phyloP scores from a whole-genome alignment of 2,329 filamentous ascomycete species.

The Ceratocystis harringtonii region DNA sequence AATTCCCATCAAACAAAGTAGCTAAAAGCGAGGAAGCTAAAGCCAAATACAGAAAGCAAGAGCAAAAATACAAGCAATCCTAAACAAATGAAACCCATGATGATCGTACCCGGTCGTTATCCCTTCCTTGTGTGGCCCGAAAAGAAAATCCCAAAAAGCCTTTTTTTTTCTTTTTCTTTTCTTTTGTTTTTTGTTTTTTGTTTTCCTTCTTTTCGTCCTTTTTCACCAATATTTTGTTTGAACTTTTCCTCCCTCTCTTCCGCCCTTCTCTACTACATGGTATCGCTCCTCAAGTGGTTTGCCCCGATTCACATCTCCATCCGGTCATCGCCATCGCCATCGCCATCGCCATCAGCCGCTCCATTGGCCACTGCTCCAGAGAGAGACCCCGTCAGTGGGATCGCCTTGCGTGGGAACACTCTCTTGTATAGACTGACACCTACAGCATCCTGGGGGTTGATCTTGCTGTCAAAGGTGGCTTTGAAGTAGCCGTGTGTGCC shows the following conservation, averaged over 20 bases:
- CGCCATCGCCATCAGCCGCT: constrained; percentile 15
- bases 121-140: background rate
- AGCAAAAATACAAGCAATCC: background rate
- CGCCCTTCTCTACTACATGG: background rate
- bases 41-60: background rate
- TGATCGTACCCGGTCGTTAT: constrained; percentile 8
- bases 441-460: constrained; percentile 90
- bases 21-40: background rate
- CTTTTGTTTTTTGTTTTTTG: too few species aligned
- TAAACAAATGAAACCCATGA: background rate
- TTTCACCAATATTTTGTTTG: background rate
- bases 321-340: constrained; percentile 16
- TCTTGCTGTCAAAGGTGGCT: constrained; percentile 87
- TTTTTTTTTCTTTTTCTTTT: background rate
- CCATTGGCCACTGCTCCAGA: constrained; percentile 24
- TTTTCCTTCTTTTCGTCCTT: background rate
- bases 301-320: constrained; percentile 15
- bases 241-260: background rate
- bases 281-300: background rate
- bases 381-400: constrained; percentile 30
- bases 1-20: constrained; percentile 4
- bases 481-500: constrained; percentile 99
- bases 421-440: constrained; percentile 81
- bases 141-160: constrained; percentile 8
- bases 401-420: constrained; percentile 61